Percentiles rank a stretch among this genome's conserved stretches.
Conservation (phyloP, 2,329 filamentous ascomycete species). For the Ophiostoma angusticollis region DNA sequence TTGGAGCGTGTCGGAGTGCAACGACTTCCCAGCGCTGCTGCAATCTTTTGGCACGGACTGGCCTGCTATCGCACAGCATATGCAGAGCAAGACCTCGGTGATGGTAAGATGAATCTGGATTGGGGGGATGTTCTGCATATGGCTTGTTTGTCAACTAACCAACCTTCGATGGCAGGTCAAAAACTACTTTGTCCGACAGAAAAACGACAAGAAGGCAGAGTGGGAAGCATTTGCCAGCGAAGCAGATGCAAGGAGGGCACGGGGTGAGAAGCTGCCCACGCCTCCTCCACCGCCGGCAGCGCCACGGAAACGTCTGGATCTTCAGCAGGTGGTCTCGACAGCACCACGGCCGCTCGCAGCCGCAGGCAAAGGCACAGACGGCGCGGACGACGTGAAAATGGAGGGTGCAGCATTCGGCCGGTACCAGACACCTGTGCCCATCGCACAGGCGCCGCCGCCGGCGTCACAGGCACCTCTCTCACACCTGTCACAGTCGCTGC, state of each 20-base stretch:
- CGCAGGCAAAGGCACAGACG: constrained; percentile 7
- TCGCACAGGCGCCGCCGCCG: constrained; percentile 21
- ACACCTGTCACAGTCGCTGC: constrained; percentile 1
- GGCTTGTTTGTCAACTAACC: neutral
- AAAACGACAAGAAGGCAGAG: constrained; percentile 39
- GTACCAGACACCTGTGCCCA: constrained; percentile 21
- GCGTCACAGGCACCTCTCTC: no score
- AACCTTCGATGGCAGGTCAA: constrained; percentile 40
- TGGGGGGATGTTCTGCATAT: neutral
- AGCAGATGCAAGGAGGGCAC: constrained; percentile 41
- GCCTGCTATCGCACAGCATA: constrained; percentile 59
- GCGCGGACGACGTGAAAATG: constrained; percentile 25
- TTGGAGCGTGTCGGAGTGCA: constrained; percentile 74
- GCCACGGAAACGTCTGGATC: constrained; percentile 8
- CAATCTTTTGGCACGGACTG: constrained; percentile 70
- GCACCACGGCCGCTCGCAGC: constrained; percentile 10
- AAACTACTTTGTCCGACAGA: constrained; percentile 54
- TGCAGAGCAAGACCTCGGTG: constrained; percentile 75
- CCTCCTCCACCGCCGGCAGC: constrained; percentile 39
- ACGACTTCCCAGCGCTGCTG: constrained; percentile 61
- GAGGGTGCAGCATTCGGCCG: constrained; percentile 24
- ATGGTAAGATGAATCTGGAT: constrained; percentile 46
- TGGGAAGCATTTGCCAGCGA: constrained; percentile 48
- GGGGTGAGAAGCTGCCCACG: constrained; percentile 46
- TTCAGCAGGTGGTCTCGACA: neutral